These are phyloP conservation scores for Drechslerella dactyloides DNA, from an alignment of 2,329 filamentous ascomycete species.

Conservation along the genomic window DNA sequence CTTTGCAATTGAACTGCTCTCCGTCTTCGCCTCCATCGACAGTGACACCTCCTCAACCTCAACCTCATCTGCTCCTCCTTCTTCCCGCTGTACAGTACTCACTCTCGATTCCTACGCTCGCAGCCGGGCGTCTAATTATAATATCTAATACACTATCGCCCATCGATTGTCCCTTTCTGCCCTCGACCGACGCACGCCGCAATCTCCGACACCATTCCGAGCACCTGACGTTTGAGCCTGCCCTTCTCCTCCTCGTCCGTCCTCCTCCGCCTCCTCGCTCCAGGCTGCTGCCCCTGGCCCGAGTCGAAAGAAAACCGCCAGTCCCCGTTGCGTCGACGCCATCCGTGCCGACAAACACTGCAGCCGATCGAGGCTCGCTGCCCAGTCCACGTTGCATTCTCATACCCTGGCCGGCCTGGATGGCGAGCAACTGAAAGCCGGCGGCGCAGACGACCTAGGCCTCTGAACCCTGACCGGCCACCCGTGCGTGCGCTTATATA, in stretches of 20 bases:
- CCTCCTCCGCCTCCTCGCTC: background rate
- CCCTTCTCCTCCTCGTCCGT: background rate
- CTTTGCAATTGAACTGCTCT: background rate
- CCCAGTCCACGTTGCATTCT: slow-evolving; percentile 3
- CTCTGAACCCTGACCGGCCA: too few species aligned
- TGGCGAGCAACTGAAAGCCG: too few species aligned
- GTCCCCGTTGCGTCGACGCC: background rate
- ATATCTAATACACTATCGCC: background rate
- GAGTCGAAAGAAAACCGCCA: background rate
- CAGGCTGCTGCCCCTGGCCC: background rate
- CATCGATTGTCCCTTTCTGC: slow-evolving; percentile 14
- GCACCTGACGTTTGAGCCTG: slow-evolving; percentile 43
- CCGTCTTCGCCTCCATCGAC: background rate
- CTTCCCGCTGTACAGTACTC: background rate
- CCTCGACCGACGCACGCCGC: slow-evolving; percentile 17
- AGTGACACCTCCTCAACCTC: background rate
- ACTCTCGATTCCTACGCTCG: background rate
- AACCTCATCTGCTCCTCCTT: background rate
- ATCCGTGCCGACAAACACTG: background rate
- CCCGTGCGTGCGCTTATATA: background rate
- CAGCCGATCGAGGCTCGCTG: background rate
- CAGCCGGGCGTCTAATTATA: too few species aligned
- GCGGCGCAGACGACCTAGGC: too few species aligned
- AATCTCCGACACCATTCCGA: slow-evolving; percentile 32
- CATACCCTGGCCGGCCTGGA: too few species aligned